Evolutionary conservation across 257 asterid species (phyloP).

Genomic region (Gentiana macrophylla): DNA sequence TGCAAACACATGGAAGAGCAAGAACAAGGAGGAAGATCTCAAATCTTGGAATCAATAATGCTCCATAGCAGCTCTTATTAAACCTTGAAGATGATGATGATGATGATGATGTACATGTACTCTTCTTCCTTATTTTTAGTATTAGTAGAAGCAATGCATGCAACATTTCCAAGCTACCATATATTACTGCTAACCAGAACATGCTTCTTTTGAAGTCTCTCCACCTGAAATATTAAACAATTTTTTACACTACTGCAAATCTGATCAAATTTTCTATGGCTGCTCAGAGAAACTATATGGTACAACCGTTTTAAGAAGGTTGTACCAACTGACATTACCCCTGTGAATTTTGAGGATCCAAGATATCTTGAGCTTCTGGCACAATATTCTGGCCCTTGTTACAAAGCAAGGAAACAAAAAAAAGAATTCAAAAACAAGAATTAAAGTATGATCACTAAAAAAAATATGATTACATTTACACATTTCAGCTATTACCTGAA

Average conservation of each 20-base stretch:
- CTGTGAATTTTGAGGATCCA: slow-evolving; percentile 61
- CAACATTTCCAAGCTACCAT: slow-evolving; percentile 43
- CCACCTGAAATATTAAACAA: slow-evolving; percentile 39
- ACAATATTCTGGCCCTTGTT: slow-evolving; percentile 41
- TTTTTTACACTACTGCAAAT: too few relatives aligned
- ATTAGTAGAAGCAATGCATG: slow-evolving; percentile 44
- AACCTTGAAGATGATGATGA: too few relatives aligned
- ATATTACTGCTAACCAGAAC: slow-evolving; percentile 74
- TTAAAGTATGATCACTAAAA: neutral
- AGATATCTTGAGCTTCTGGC: slow-evolving; percentile 70
- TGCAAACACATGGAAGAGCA: slow-evolving; percentile 67
- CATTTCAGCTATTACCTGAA: slow-evolving; percentile 39
- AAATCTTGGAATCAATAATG: slow-evolving; percentile 62
- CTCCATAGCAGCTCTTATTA: slow-evolving; percentile 50
- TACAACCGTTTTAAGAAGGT: too few relatives aligned
- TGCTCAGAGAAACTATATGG: too few relatives aligned
- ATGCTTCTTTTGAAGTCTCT: slow-evolving; percentile 77
- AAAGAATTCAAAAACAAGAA: slow-evolving; percentile 16
- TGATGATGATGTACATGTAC: slow-evolving; percentile 27
- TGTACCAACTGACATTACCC: slow-evolving; percentile 39
- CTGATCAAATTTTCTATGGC: too few relatives aligned
- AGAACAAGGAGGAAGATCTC: slow-evolving; percentile 71
- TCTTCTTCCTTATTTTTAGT: slow-evolving; percentile 33
- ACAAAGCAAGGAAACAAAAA: slow-evolving; percentile 13
- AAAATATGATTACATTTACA: neutral